Base-by-base conservation (phyloP, 371 early-diverging fungal species). In the Mortierella sp. region DNA sequence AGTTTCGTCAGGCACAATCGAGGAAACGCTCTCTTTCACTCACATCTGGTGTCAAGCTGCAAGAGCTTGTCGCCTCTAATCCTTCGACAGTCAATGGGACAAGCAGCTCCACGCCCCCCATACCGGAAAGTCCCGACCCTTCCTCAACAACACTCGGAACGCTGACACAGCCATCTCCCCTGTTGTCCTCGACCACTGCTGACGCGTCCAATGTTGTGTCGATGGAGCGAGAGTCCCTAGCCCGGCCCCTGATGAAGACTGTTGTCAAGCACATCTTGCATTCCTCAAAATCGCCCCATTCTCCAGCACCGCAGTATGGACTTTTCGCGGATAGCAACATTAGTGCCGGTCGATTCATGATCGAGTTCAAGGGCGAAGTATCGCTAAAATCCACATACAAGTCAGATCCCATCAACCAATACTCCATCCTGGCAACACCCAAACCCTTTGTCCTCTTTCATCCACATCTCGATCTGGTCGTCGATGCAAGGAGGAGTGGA, bases 321-420 rank as follows among this genome's bases (percentile, higher is more conserved):
- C 87, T 96, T n/a, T 96, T 96, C 90, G 93, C 95, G 5, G 93
- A 93, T 54, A 87, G 86, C 28, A 88, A 90, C 31, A 91, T 96
- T 55, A 83, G 90, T 8, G 80, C 89, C 3, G 88, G 91, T 55
- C 87, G 89, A 53, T 95, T 92, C 82, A 82, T 97, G 46, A 88
- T 93, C 81, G 95, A 96, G 73, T 93, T 94, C 80, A 91, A 90
- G 54, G 97, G 97, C 34, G 92, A 94, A 69, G 89, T 95, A 28
- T 77, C 90, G 0, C 88, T 96, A n/a, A 93, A 93, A 78, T 92
- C 93, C 28, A 89, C 88, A 34, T 95, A 94, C 87, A 94, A 91
- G 78, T 86, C 87, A 31, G 90, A 93, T 50, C 88, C 91, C 4
- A 89, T 88, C 54, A 94, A 94, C 82, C 85, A 92, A 54, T 94